phyloP scores from a whole-genome alignment of 257 asterid species.

The Plantago ovata region DNA sequence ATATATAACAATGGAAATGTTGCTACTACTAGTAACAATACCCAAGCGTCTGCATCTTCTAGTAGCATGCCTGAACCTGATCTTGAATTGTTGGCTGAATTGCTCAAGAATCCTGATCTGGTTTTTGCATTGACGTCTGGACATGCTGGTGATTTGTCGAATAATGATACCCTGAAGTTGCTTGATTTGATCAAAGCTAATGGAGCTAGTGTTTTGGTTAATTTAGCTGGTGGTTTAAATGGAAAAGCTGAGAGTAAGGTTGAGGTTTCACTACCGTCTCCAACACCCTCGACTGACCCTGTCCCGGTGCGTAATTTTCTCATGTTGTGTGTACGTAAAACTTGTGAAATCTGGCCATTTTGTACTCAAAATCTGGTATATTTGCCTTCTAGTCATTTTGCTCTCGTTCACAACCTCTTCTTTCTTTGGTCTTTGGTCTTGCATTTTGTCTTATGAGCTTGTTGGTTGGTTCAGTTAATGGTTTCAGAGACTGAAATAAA shows the following conservation, averaged over 20 bases:
- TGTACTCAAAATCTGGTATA: slow-evolving; percentile 1
- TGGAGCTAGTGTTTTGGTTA: slow-evolving; percentile 41
- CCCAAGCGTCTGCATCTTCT: slow-evolving; percentile 36
- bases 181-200: slow-evolving; percentile 79
- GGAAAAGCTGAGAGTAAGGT: slow-evolving; percentile 45
- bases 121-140: slow-evolving; percentile 91
- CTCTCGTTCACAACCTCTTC: slow-evolving; percentile 9
- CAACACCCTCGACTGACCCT: slow-evolving; percentile 84
- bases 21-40: slow-evolving; percentile 7
- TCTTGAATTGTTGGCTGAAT: slow-evolving; percentile 75
- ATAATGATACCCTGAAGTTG: slow-evolving; percentile 62
- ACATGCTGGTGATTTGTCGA: slow-evolving; percentile 63
- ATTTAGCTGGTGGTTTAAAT: slow-evolving; percentile 34
- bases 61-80: slow-evolving; percentile 65
- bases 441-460: neutral
- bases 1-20: slow-evolving; percentile 23
- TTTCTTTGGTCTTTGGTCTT: slow-evolving; percentile 1
- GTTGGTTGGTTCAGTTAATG: slow-evolving; percentile 1
- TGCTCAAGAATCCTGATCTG: slow-evolving; percentile 81
- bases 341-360: slow-evolving; percentile 18
- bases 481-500: slow-evolving; percentile 1
- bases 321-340: slow-evolving; percentile 48
- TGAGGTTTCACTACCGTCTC: slow-evolving; percentile 96
- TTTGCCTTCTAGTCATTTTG: neutral
- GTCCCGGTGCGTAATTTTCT: slow-evolving; percentile 92